Percentiles rank a stretch among this genome's conserved stretches.
phyloP scores from a whole-genome alignment of 768 basidiomycete genomes.

The Suillus luteus region DNA sequence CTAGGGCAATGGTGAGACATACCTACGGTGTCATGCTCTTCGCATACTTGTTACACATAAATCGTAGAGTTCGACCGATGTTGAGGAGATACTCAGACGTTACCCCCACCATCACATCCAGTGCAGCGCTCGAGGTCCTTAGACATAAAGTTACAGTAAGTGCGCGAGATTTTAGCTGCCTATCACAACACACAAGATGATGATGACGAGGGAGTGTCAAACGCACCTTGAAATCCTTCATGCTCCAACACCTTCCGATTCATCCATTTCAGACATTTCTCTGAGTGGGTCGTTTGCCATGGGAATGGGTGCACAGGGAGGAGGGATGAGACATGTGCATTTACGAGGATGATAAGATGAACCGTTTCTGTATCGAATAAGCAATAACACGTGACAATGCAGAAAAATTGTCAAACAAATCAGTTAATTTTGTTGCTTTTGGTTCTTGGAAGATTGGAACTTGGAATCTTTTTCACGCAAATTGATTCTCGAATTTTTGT shows the following conservation, averaged over 20 bases:
- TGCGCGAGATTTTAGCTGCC: background rate
- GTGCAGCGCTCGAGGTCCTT: slow-evolving; percentile 75
- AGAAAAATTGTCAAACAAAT: too few relatives aligned
- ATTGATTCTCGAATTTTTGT: too few relatives aligned
- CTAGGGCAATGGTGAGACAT: slow-evolving; percentile 20
- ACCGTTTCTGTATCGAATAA: slow-evolving; percentile 35
- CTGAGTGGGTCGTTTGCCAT: slow-evolving; percentile 51
- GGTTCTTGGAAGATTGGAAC: too few relatives aligned
- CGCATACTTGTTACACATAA: slow-evolving; percentile 78
- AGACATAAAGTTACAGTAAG: background rate
- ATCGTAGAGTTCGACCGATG: slow-evolving; percentile 81
- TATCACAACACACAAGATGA: slow-evolving; percentile 44
- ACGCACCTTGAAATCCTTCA: slow-evolving; percentile 86
- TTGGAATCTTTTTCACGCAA: too few relatives aligned
- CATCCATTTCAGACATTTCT: slow-evolving; percentile 72
- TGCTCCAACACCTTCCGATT: slow-evolving; percentile 82
- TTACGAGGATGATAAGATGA: slow-evolving; percentile 57
- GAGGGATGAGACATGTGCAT: slow-evolving; percentile 50
- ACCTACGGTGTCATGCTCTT: slow-evolving; percentile 86
- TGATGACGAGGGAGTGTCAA: background rate
- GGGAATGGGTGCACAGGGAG: slow-evolving; percentile 20
- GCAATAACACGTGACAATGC: background rate
- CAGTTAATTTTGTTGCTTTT: too few relatives aligned
- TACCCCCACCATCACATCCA: slow-evolving; percentile 78
- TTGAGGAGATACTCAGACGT: slow-evolving; percentile 81